Evolutionary conservation across 805 yeast species (phyloP), one percentile per base, ranked within the genome.

Genomic region (Ogataea glucozyma): DNA sequence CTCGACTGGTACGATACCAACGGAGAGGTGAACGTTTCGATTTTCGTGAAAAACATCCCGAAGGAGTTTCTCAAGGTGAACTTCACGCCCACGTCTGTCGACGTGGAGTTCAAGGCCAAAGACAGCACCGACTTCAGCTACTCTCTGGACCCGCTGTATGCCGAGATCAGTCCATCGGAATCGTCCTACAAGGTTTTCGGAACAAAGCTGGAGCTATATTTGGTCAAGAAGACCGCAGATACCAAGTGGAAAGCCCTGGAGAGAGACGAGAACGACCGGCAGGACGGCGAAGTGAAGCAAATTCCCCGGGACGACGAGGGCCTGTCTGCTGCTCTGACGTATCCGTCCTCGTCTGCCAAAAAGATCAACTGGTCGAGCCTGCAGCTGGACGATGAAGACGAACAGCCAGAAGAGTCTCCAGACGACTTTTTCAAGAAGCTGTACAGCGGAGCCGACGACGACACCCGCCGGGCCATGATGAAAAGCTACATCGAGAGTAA

Each of bases 381-480:
- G 18, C 23, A 44, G 16, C 14, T 43, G n/a, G 52, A 53, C 13
- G 76, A 67, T 9, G 72, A 67, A 2, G 71, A 66, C 3, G 74
- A 69, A 3, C 76, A 67, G 5, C 72, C 66, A 1, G 79, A 75
- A 3, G 70, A 64, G 0, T 77, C 74, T 18, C 78, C 79, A 3
- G 79, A 80, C 47, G 81, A 72, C 1, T 90, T 93, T 56, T 93
- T 93, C 67, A 76, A 79, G 53, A 72, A 79, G 49, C 58, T 93
- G 9, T 93, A 85, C 65, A 73, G 75, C 20, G 81, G 76, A 50
- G 91, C 95, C 0, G 95, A 89, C 59, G 93, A 85, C 6, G 97
- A 93, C 56, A 83, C 95, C 1, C 72, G 71, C 52, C 72, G 95
- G 39, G 99, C 99, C 2, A 93, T 93, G 98, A 85, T 88, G 95